Percentiles rank a stretch among this genome's conserved stretches.
These are phyloP conservation scores for Gracilaria vermiculophylla DNA, from an alignment of 23 red algal species.

Conservation along the genomic window DNA sequence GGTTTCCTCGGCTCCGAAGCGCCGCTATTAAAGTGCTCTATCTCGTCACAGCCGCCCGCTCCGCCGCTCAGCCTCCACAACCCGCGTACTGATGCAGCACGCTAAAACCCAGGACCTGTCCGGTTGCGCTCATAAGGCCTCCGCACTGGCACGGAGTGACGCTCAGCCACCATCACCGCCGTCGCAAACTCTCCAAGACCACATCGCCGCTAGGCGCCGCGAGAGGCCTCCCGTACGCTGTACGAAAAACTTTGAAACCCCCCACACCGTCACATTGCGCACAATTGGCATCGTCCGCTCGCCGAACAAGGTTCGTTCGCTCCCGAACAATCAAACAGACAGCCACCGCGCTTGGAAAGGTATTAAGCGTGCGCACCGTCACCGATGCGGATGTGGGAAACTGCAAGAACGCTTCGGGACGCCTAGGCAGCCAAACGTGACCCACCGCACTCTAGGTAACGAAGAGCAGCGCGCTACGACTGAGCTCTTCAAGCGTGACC, in stretches of 20 bases:
- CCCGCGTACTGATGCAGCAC: too few species aligned
- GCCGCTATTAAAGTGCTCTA: too few species aligned
- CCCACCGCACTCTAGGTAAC: conserved; percentile 60
- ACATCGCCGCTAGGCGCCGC: conserved; percentile 44
- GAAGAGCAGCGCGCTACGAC: conserved; percentile 52
- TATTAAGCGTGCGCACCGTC: too few species aligned
- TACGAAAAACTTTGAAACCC: conserved; percentile 53
- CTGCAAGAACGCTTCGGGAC: conserved; percentile 78
- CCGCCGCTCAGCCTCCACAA: too few species aligned
- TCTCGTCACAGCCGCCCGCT: too few species aligned
- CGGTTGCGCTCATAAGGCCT: too few species aligned
- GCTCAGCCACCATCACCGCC: background rate
- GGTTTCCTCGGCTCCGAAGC: too few species aligned
- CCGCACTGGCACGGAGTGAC: background rate
- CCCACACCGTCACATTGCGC: background rate
- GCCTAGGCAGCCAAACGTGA: conserved; percentile 68
- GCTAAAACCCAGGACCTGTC: too few species aligned
- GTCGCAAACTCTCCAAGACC: background rate
- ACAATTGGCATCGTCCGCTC: conserved; percentile 59
- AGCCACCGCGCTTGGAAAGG: too few species aligned
- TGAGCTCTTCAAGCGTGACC: conserved; percentile 27
- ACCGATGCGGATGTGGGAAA: background rate
- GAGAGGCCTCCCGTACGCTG: conserved; percentile 43
- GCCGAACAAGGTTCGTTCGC: conserved; percentile 51
- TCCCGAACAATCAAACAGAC: background rate